These are phyloP conservation scores for Dalbergia cultrata DNA, from an alignment of 306 rosid genomes.

Conservation along the genomic window DNA sequence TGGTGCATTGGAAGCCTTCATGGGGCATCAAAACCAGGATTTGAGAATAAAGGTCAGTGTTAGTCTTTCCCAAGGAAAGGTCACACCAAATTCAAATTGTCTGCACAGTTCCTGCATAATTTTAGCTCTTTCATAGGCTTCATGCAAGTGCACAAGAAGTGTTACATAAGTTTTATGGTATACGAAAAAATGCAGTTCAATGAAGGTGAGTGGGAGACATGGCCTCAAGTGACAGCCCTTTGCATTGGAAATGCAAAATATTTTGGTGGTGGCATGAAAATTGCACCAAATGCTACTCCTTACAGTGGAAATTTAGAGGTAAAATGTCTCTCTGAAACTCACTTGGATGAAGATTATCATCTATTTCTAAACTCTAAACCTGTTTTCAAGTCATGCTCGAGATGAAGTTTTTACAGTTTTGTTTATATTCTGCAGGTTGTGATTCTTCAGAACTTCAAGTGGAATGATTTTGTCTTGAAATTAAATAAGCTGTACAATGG, in stretches of 20 bases:
- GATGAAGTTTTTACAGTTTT: slow-evolving; percentile 22
- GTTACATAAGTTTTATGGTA: slow-evolving; percentile 26
- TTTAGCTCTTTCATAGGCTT: slow-evolving; percentile 26
- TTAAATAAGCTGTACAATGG: slow-evolving; percentile 83
- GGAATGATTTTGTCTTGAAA: slow-evolving; percentile 88
- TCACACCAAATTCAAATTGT: neutral
- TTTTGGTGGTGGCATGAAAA: slow-evolving; percentile 99
- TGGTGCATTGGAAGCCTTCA: slow-evolving; percentile 92
- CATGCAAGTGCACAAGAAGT: slow-evolving; percentile 16
- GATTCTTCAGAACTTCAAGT: slow-evolving; percentile 86
- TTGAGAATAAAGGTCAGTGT: slow-evolving; percentile 82
- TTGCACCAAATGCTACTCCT: slow-evolving; percentile 86
- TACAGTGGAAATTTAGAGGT: slow-evolving; percentile 80
- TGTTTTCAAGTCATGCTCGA: slow-evolving; percentile 14
- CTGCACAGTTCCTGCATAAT: neutral
- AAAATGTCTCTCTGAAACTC: slow-evolving; percentile 33
- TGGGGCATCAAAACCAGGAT: slow-evolving; percentile 84
- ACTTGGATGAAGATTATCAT: slow-evolving; percentile 21
- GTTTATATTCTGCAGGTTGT: slow-evolving; percentile 66
- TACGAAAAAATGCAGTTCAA: slow-evolving; percentile 62
- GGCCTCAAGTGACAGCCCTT: slow-evolving; percentile 81
- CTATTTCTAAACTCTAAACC: slow-evolving; percentile 34
- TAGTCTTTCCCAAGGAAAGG: slow-evolving; percentile 16
- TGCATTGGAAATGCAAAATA: slow-evolving; percentile 93
- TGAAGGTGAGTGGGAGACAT: slow-evolving; percentile 84